Evolutionary conservation across 1,284 basidiomycete species (phyloP), one percentile per base, ranked within the genome.

Genomic region (Leccinum proliferum): DNA sequence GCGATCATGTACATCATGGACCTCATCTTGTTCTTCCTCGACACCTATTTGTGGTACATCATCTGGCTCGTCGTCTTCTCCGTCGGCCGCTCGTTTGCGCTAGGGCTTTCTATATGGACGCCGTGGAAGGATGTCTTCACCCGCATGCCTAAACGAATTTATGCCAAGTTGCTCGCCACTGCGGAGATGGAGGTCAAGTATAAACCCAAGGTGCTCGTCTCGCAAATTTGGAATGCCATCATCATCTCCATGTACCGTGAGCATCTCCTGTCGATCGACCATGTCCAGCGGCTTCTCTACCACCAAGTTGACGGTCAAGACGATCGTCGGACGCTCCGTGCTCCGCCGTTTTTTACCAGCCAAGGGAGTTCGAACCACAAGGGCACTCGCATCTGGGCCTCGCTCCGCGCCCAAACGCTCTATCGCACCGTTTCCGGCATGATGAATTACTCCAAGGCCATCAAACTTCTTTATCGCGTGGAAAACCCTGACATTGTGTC

Each of bases 351-450:
- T 83, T 97, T 98, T 82, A 96, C 94, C 64, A 90, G 89, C 65
- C 94, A 97, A 77, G 84, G 86, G 46, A 87, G 90, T 65, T 82
- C 83, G 61, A 83, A 82, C 11, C 82, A 85, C 70, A 90, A 89
- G 70, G 83, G 83, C 61, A 99, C 97, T 0, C 93, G 97, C 77
- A 99, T 99, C 70, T 99, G 97, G 97, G 96, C 97, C 1, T 99
- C 96, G 15, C 85, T 99, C 32, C 93, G 97, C 64, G 96, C 96
- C 11, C 97, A 99, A 79, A 99, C 97, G 0, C 85, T 99, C 41
- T 99, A 99, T 78, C 92, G 97, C 67, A 99, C 97, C 14, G 95
- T 99, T n/a, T 99, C 97, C n/a, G 97, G 97, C 62, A 98, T 99
- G 91, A 99, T 99, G 97, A 99, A 99, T 82, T 99, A 99, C 80